Evolutionary conservation across 148 eudicot genomes (phyloP).

Genomic region (Vaccinium darrowii): DNA sequence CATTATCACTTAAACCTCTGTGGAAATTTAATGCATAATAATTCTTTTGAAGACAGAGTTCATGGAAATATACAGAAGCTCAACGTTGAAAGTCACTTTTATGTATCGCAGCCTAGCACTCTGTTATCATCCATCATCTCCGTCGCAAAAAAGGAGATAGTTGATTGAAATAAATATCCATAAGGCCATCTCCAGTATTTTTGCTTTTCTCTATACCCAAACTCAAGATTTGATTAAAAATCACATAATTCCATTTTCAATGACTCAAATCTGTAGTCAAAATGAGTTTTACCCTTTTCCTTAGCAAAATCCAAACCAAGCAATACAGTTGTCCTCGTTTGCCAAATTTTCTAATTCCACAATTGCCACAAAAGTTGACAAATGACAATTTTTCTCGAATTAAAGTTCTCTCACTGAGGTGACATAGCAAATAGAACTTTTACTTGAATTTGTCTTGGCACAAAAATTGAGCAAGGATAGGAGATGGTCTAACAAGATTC

Average conservation of each 20-base stretch:
- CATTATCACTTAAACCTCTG: not conserved
- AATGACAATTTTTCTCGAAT: not conserved
- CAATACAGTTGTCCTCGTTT: not conserved
- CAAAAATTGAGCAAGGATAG: not conserved
- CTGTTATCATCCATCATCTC: no score
- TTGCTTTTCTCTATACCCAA: no score
- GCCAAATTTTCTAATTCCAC: not conserved
- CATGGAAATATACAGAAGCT: not conserved
- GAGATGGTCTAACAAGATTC: not conserved
- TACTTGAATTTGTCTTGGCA: not conserved
- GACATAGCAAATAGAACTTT: not conserved
- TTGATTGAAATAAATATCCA: not conserved
- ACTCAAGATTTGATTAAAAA: no score
- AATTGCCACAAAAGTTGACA: not conserved
- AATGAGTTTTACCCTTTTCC: not conserved
- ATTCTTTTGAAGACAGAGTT: not conserved
- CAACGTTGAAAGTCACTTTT: not conserved
- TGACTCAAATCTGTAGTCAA: not conserved
- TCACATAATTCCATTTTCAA: not conserved
- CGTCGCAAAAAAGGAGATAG: not conserved
- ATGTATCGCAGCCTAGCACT: no score
- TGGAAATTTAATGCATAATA: not conserved
- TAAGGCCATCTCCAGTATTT: not conserved
- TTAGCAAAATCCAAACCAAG: not conserved
- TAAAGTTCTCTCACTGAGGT: not conserved